Evolutionary conservation across 179 eudicot species (phyloP), one percentile per base, ranked within the genome.

Genomic region (Sideroxylon spinosum): DNA sequence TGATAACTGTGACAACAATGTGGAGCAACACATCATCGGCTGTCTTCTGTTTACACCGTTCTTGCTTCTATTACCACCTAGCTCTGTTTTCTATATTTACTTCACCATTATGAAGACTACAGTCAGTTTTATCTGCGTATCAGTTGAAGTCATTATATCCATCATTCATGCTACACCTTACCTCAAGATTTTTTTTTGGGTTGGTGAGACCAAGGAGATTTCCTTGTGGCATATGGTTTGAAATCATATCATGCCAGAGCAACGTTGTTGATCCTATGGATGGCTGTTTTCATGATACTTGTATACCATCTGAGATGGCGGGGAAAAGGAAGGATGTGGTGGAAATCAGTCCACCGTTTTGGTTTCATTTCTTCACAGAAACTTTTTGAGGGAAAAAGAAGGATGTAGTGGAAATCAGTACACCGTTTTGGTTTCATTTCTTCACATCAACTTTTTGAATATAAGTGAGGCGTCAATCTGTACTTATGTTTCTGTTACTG

Each of bases 1-100:
- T 76, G 98, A 96, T 86, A 96, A 97, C 84, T 96, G 91, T 86
- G 93, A 92, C 80, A 92, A 94, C 85, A 90, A 88, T 32, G 97
- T 91, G 74, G 98, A 94, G 84, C 97, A 94, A 80, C 99, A 96
- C 71, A 84, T 96, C 75, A 92, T 96, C 83, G 97, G 99, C 53
- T 91, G 97, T 76, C 95, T 96, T 44, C 83, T 96, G 67, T 91
- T 96, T 82, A 92, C 97, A 16, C 99, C 92, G 8, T 86, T 94
- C 48, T 84, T 94, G 79, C 94, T 96, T 77, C 89, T 94, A 67
- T 79, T 96, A 77, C 98, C 99, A 74, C 94, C 99, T 20, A 91
- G 92, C 44, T 94, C 99, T 14, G 94, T 90, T 77, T 96, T 96
- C 90, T 94, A 96, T 79, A 90, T 90, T 64, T 96, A 88, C 80